A percentile compares a stretch with the other conserved stretches of the same genome.
These are phyloP conservation scores for Trichosporon sp. DNA, from an alignment of 1,284 basidiomycete genomes.

Conservation along the genomic window DNA sequence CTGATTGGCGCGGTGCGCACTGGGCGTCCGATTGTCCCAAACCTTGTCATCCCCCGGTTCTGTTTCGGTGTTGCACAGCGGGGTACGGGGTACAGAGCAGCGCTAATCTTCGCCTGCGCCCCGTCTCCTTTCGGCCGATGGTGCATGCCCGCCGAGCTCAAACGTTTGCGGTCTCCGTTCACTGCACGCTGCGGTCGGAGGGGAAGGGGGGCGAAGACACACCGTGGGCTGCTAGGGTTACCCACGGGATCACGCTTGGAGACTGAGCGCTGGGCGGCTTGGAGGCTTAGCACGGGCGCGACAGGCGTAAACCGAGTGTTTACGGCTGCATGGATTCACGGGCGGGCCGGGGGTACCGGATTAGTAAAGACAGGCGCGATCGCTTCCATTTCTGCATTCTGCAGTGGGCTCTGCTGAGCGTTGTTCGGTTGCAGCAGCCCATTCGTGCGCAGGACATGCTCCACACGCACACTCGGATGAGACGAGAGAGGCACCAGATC, in stretches of 20 bases:
- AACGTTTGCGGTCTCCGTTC: not conserved
- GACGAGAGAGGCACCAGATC: too few relatives aligned
- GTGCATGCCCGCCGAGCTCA: not conserved
- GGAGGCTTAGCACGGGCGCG: not conserved
- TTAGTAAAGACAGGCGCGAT: not conserved
- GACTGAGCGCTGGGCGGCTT: not conserved
- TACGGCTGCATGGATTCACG: not conserved
- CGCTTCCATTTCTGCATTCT: too few relatives aligned
- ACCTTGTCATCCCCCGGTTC: not conserved
- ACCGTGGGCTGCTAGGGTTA: too few relatives aligned
- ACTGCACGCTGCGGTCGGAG: not conserved
- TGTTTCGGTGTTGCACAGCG: not conserved
- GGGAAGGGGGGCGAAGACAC: too few relatives aligned
- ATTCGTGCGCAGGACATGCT: not conserved
- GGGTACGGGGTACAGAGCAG: too few relatives aligned
- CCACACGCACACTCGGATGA: too few relatives aligned
- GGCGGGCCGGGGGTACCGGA: not conserved
- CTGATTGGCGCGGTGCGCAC: not conserved
- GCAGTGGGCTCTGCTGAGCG: not conserved
- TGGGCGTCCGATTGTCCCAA: not conserved
- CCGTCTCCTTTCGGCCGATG: not conserved
- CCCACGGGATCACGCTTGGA: not conserved
- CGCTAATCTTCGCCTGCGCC: too few relatives aligned
- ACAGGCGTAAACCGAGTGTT: not conserved
- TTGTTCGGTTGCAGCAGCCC: not conserved